A percentile compares a stretch with the other conserved stretches of the same genome.
Evolutionary conservation across 352 stramenopile genomes (phyloP).

Genomic region (Pythium aquatile): DNA sequence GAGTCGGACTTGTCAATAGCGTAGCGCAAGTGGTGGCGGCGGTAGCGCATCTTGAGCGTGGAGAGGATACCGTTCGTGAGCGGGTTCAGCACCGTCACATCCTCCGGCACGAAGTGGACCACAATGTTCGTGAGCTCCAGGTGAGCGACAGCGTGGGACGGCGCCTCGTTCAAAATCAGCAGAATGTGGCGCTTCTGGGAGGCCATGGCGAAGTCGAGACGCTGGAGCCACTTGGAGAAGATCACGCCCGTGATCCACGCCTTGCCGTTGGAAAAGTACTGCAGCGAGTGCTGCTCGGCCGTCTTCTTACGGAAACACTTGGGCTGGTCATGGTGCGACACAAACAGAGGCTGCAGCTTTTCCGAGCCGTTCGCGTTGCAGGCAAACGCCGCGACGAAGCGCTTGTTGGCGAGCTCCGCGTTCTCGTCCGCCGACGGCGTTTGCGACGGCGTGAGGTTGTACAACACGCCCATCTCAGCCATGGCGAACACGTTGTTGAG

Average conservation of each 20-base stretch:
- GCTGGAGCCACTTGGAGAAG: slow-evolving; percentile 82
- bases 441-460: slow-evolving; percentile 55
- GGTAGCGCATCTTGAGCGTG: slow-evolving; percentile 77
- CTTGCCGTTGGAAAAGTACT: slow-evolving; percentile 85
- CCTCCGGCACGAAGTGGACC: slow-evolving; percentile 53
- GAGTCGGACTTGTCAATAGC: slow-evolving; percentile 58
- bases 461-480: slow-evolving; percentile 73
- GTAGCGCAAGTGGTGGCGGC: slow-evolving; percentile 64
- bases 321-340: slow-evolving; percentile 75
- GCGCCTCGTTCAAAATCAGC: slow-evolving; percentile 74
- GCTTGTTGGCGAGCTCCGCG: slow-evolving; percentile 63
- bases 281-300: slow-evolving; percentile 73
- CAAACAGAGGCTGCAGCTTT: slow-evolving; percentile 77
- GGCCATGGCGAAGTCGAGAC: slow-evolving; percentile 75
- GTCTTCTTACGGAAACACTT: slow-evolving; percentile 77
- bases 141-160: slow-evolving; percentile 73
- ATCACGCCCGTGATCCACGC: slow-evolving; percentile 84
- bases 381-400: slow-evolving; percentile 61
- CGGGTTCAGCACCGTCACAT: slow-evolving; percentile 62
- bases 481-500: slow-evolving; percentile 73
- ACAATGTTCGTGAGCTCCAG: slow-evolving; percentile 77
- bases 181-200: slow-evolving; percentile 76
- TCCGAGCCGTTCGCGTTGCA: slow-evolving; percentile 73
- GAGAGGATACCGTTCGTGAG: slow-evolving; percentile 57
- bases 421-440: slow-evolving; percentile 28